phyloP scores from a whole-genome alignment of 805 yeast genomes.

The Candida pini region DNA sequence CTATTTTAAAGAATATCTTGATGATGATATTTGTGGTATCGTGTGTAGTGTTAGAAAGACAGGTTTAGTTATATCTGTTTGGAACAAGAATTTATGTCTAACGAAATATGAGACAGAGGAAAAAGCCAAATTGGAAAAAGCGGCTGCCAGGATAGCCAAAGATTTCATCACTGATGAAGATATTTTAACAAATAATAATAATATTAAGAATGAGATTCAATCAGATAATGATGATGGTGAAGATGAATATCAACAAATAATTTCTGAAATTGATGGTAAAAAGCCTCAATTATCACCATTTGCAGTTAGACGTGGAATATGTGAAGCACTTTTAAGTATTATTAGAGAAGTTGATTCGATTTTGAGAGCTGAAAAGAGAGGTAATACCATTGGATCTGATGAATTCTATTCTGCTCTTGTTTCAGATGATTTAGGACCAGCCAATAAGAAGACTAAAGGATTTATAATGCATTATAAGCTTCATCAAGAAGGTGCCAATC shows the following conservation, averaged over 20 bases:
- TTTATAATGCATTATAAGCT: conserved; percentile 42
- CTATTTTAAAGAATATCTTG: conserved; percentile 33
- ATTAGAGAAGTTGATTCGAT: conserved; percentile 45
- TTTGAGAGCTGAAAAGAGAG: conserved; percentile 26
- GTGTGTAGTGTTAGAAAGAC: conserved; percentile 55
- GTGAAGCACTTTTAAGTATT: conserved; percentile 40
- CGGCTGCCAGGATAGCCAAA: conserved; percentile 4
- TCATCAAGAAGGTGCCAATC: conserved; percentile 31
- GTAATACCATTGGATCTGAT: conserved; percentile 14
- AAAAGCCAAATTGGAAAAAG: conserved; percentile 4
- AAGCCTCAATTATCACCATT: conserved; percentile 33
- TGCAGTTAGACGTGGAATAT: conserved; percentile 38
- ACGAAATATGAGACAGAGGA: conserved; percentile 18
- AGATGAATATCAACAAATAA: conserved; percentile 14
- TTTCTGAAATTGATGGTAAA: conserved; percentile 2
- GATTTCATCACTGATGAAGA: background rate
- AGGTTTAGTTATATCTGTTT: conserved; percentile 53
- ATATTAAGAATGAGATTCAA: conserved; percentile 18
- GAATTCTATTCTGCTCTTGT: conserved; percentile 15
- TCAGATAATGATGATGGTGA: conserved; percentile 13
- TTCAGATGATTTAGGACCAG: conserved; percentile 31
- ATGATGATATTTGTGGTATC: conserved; percentile 52
- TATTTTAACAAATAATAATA: background rate
- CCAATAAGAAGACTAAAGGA: conserved; percentile 36
- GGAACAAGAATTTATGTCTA: conserved; percentile 50